Percentiles rank a stretch among this genome's conserved stretches.
Evolutionary conservation across 106 monocot species (phyloP).

Genomic region (Allium fistulosum): DNA sequence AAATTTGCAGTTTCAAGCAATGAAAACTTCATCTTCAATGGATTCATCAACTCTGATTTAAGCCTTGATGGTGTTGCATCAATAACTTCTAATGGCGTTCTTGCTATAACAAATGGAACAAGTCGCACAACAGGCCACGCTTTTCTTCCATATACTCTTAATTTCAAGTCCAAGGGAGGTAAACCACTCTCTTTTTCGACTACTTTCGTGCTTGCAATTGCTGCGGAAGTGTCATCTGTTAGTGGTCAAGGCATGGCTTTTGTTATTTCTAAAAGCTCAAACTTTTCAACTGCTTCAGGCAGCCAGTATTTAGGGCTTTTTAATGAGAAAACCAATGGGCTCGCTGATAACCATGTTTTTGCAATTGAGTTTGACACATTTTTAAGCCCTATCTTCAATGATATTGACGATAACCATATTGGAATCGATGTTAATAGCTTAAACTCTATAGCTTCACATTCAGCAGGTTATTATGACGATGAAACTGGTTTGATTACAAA

Average conservation of each 20-base stretch:
- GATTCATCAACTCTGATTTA: constrained; percentile 10
- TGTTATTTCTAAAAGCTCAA: constrained; percentile 6
- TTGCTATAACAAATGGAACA: constrained; percentile 13
- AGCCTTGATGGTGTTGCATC: constrained; percentile 10
- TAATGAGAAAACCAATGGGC: constrained; percentile 7
- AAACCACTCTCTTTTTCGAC: neutral
- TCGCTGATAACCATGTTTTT: constrained; percentile 12
- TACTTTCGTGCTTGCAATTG: neutral
- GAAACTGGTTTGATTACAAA: neutral
- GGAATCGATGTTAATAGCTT: constrained; percentile 28
- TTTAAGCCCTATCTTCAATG: constrained; percentile 7
- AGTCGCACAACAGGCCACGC: constrained; percentile 8
- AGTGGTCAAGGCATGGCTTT: constrained; percentile 22
- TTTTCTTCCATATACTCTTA: neutral
- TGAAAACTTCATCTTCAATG: constrained; percentile 14
- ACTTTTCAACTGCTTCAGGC: constrained; percentile 12
- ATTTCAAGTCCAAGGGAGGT: constrained; percentile 2
- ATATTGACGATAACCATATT: constrained; percentile 26
- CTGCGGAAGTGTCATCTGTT: constrained; percentile 5
- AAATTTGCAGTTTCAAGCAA: neutral
- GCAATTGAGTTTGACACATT: constrained; percentile 32
- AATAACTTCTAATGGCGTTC: constrained; percentile 9
- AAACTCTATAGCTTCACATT: constrained; percentile 1
- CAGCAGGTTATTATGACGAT: constrained; percentile 9
- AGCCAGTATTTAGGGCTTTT: constrained; percentile 27